These are phyloP conservation scores for Sclerotinia borealis DNA, from an alignment of 2,329 filamentous ascomycete genomes.

Conservation along the genomic window DNA sequence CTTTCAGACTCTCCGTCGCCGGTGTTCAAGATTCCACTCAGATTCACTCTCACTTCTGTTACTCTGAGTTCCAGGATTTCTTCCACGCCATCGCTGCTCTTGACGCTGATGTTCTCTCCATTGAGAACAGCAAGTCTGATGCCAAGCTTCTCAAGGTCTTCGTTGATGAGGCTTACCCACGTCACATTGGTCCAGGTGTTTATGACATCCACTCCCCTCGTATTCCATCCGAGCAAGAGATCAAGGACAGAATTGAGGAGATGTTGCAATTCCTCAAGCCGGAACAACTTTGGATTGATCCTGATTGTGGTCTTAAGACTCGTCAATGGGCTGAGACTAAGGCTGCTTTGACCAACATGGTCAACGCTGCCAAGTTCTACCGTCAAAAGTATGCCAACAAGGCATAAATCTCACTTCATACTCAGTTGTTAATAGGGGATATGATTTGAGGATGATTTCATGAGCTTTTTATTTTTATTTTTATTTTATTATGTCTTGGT, in stretches of 20 bases:
- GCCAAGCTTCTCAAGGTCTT: constrained; percentile 99
- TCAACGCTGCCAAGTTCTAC: constrained; percentile 96
- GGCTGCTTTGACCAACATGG: constrained; percentile 92
- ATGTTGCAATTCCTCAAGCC: constrained; percentile 97
- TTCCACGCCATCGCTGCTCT: constrained; percentile 99
- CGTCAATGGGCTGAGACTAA: constrained; percentile 98
- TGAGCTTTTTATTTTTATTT: constrained; percentile 4
- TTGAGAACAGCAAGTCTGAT: constrained; percentile 99
- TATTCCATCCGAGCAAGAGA: constrained; percentile 95
- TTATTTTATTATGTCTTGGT: constrained; percentile 18
- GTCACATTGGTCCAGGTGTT: constrained; percentile 98
- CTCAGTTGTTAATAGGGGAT: constrained; percentile 13
- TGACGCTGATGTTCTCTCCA: constrained; percentile 95
- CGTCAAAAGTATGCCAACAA: constrained; percentile 69
- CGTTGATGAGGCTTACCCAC: constrained; percentile 92
- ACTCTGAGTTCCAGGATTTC: constrained; percentile 99
- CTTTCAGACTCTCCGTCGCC: constrained; percentile 91
- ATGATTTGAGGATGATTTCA: constrained; percentile 14
- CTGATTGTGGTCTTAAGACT: constrained; percentile 98
- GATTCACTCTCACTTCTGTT: constrained; percentile 99
- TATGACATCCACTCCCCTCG: constrained; percentile 99
- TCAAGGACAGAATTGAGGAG: constrained; percentile 95
- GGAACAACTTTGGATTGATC: constrained; percentile 99
- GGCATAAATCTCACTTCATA: constrained; percentile 13
- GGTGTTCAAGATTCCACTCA: constrained; percentile 94